These are phyloP conservation scores for Penicillium hesseltinei DNA, from an alignment of 2,329 filamentous ascomycete genomes.

Conservation along the genomic window DNA sequence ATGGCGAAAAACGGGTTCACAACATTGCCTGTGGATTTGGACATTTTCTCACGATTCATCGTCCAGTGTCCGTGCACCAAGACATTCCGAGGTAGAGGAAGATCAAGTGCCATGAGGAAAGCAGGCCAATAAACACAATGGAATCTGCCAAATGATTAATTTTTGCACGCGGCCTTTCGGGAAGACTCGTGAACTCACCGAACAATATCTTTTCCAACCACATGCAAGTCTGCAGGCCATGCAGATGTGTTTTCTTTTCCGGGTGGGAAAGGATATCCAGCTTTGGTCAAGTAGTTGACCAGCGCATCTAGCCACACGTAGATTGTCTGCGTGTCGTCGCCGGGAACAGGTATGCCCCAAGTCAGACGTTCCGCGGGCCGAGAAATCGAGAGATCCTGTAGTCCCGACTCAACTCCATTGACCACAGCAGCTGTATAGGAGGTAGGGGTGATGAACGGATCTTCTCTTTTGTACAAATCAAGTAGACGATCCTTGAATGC, in stretches of 20 bases:
- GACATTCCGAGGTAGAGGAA: conserved; percentile 75
- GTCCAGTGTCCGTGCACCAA: conserved; percentile 96
- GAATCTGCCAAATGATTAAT: conserved; percentile 54
- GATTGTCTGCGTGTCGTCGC: conserved; percentile 81
- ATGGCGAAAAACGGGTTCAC: conserved; percentile 92
- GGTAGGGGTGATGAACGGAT: conserved; percentile 71
- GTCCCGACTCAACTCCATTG: conserved; percentile 69
- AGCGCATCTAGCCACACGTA: conserved; percentile 98
- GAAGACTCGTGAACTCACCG: conserved; percentile 46
- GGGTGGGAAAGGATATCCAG: conserved; percentile 75
- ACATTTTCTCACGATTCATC: conserved; percentile 89
- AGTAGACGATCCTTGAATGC: conserved; percentile 76
- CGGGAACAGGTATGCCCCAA: conserved; percentile 89
- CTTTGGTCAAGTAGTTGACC: conserved; percentile 86
- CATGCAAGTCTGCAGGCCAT: conserved; percentile 89
- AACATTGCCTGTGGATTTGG: conserved; percentile 90
- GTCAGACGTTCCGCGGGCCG: conserved; percentile 71
- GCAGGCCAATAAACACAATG: conserved; percentile 99
- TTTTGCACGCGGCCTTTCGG: conserved; percentile 2
- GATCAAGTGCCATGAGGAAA: conserved; percentile 80
- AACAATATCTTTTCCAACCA: conserved; percentile 95
- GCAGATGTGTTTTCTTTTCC: conserved; percentile 61
- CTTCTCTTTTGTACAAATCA: conserved; percentile 74
- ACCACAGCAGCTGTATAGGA: conserved; percentile 76
- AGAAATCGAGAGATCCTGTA: conserved; percentile 87